Evolutionary conservation across 192 early-diverging fungal genomes (phyloP).

Genomic region (Backusella mclennaniae): DNA sequence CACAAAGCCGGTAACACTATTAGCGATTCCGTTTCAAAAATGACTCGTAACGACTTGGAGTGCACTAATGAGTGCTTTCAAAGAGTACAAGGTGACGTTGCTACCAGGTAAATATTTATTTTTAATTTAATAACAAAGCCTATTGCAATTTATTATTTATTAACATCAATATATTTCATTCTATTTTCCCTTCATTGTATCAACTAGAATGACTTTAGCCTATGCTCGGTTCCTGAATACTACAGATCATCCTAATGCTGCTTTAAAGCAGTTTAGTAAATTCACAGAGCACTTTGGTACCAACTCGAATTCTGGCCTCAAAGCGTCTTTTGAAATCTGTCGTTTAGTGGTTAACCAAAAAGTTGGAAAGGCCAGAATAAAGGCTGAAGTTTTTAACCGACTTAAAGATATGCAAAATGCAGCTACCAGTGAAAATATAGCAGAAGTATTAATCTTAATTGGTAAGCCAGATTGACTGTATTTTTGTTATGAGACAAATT

Average conservation of each 20-base stretch:
- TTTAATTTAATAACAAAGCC: not conserved
- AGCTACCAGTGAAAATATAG: not conserved
- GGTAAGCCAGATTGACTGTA: not conserved
- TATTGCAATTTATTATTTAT: not conserved
- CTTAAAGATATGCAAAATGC: not conserved
- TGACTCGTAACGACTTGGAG: not conserved
- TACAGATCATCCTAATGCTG: not conserved
- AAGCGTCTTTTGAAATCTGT: not conserved
- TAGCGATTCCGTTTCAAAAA: not conserved
- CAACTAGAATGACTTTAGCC: slow-evolving; percentile 3
- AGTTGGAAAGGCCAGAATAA: not conserved
- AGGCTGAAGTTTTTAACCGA: not conserved
- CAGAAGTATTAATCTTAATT: not conserved
- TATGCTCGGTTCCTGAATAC: not conserved
- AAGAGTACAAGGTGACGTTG: not conserved
- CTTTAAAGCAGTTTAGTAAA: not conserved
- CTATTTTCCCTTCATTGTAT: not conserved
- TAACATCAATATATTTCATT: not conserved
- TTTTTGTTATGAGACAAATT: not conserved
- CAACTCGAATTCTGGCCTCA: not conserved
- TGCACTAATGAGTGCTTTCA: not conserved
- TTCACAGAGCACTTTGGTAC: too few relatives aligned
- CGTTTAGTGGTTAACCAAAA: not conserved
- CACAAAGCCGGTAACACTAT: not conserved
- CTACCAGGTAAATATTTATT: not conserved